phyloP scores from a whole-genome alignment of 768 basidiomycete genomes.

The Chiua virens region DNA sequence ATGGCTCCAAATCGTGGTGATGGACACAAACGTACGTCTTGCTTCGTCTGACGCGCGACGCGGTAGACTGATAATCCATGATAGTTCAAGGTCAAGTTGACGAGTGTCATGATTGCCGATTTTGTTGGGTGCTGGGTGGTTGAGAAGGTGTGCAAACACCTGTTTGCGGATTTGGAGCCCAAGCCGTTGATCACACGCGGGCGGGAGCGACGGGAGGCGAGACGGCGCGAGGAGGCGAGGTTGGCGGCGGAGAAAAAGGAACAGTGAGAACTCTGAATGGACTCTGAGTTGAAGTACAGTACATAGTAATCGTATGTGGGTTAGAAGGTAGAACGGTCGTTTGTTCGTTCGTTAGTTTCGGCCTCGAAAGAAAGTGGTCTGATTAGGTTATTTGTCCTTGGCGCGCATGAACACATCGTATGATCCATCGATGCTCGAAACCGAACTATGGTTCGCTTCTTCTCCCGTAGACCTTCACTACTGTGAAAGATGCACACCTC shows the following conservation, averaged over 20 bases:
- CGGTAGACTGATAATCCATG: background rate
- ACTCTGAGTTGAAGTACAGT: too few relatives aligned
- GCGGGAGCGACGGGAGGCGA: conserved; percentile 71
- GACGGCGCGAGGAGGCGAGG: conserved; percentile 46
- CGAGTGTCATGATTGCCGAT: conserved; percentile 80
- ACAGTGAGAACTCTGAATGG: conserved; percentile 23
- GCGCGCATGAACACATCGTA: too few relatives aligned
- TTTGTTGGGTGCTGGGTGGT: conserved; percentile 86
- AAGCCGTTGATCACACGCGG: conserved; percentile 83
- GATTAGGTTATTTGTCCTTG: too few relatives aligned
- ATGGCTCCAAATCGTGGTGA: conserved; percentile 96
- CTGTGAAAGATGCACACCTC: too few relatives aligned
- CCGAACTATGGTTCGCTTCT: too few relatives aligned
- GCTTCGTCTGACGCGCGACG: too few relatives aligned
- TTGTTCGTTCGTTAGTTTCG: too few relatives aligned
- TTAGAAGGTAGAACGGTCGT: background rate
- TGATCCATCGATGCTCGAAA: too few relatives aligned
- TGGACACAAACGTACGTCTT: conserved; percentile 67
- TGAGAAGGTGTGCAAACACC: conserved; percentile 76
- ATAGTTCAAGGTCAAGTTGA: conserved; percentile 84
- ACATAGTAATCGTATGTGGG: too few relatives aligned
- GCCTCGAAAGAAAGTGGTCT: too few relatives aligned
- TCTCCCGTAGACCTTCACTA: too few relatives aligned
- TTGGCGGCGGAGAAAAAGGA: conserved; percentile 37
- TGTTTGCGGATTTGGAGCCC: conserved; percentile 89